A percentile compares a stretch with the other conserved stretches of the same genome.
phyloP scores from a whole-genome alignment of 495 filamentous ascomycete species.

The Neurospora sp. region DNA sequence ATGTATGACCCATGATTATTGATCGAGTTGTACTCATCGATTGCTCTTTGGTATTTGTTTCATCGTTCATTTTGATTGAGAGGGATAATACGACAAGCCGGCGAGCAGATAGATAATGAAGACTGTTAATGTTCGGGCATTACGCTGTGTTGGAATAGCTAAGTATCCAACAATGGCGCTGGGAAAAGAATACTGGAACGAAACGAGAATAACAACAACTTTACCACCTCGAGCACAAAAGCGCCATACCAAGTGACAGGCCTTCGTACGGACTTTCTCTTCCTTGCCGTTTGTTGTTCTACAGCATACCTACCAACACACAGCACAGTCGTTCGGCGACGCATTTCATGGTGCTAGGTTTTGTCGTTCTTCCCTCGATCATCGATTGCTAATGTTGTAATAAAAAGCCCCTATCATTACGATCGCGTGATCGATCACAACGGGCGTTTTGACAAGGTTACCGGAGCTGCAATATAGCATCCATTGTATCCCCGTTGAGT shows the following conservation, averaged over 20 bases:
- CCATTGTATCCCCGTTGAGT: too few relatives aligned
- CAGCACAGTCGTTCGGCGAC: too few relatives aligned
- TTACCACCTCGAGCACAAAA: not conserved
- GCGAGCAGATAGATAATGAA: not conserved
- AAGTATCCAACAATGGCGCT: not conserved
- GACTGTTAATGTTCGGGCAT: not conserved
- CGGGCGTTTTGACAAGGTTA: not conserved
- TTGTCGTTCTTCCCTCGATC: too few relatives aligned
- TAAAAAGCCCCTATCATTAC: not conserved
- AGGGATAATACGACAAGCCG: not conserved
- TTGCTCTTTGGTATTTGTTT: not conserved
- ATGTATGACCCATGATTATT: too few relatives aligned
- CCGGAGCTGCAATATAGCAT: not conserved
- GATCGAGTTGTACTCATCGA: too few relatives aligned
- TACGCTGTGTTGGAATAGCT: not conserved
- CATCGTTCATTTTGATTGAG: not conserved
- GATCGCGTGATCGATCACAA: not conserved
- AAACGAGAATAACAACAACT: not conserved
- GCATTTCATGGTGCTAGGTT: too few relatives aligned
- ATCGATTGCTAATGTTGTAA: not conserved
- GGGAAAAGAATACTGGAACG: too few relatives aligned
- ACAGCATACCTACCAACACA: not conserved
- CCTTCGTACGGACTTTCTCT: not conserved
- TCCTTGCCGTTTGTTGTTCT: not conserved
- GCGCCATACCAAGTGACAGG: not conserved